Percentiles rank a stretch among this genome's conserved stretches.
Conservation (phyloP, 345 rosid genomes). For the Adansonia digitata region DNA sequence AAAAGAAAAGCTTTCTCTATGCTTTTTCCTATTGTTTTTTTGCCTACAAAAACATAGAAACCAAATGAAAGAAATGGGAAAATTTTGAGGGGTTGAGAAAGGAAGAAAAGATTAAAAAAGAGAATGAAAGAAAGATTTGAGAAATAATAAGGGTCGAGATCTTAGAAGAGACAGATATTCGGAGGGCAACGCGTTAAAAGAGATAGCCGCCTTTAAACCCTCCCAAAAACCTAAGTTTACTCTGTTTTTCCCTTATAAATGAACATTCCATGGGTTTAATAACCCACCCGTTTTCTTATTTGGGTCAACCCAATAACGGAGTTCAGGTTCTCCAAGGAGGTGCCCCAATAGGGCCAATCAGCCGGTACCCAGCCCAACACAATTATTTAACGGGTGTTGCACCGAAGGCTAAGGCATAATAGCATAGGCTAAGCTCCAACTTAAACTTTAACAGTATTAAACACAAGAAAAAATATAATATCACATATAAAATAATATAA, state of each 20-base stretch:
- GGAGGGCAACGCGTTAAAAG: no score
- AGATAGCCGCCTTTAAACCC: conserved; percentile 8
- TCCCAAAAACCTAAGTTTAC: neutral
- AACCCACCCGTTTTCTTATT: neutral
- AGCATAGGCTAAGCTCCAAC: no score
- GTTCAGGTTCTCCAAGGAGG: neutral
- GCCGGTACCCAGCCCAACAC: neutral
- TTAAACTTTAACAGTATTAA: no score
- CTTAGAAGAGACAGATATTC: neutral
- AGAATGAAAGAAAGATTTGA: neutral
- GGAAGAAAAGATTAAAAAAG: neutral
- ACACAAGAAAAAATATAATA: no score
- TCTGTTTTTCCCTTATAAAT: neutral
- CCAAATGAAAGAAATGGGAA: neutral
- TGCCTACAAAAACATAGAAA: neutral
- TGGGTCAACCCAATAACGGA: neutral
- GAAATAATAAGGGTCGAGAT: neutral
- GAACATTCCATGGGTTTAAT: neutral
- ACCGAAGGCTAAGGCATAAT: no score
- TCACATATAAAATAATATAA: no score
- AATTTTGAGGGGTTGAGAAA: neutral
- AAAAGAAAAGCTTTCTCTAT: neutral
- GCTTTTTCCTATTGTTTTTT: neutral
- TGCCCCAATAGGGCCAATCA: no score
- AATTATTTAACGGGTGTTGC: neutral